Percentiles rank a stretch among this genome's conserved stretches.
Conservation (phyloP, 768 basidiomycete species). For the Trichaptum fuscoviolaceum region DNA sequence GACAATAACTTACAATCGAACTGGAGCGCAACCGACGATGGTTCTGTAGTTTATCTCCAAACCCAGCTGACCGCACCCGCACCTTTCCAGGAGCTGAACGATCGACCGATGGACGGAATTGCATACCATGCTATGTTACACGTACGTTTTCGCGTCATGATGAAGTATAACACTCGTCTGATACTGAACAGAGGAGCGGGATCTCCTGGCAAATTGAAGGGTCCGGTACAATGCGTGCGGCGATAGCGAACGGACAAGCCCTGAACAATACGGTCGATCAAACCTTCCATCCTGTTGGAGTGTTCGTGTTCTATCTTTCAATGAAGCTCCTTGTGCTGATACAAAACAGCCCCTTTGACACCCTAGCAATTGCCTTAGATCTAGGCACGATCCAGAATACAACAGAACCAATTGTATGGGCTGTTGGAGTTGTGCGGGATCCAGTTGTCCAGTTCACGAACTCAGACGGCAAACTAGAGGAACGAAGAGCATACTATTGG, state of each 20-base stretch:
- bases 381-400: constrained; percentile 40
- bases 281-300: constrained; percentile 54
- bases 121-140: constrained; percentile 35
- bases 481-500: constrained; percentile 41
- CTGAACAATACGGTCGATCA: constrained; percentile 29
- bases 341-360: constrained; percentile 47
- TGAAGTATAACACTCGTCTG: neutral
- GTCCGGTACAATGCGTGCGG: neutral
- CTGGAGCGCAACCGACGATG: constrained; percentile 48
- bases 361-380: constrained; percentile 55
- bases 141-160: constrained; percentile 35
- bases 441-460: constrained; percentile 44
- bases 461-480: constrained; percentile 33
- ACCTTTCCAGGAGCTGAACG: constrained; percentile 45
- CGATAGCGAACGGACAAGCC: neutral
- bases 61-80: constrained; percentile 45
- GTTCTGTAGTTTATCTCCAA: constrained; percentile 46
- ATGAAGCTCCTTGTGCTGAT: neutral
- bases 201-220: neutral
- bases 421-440: constrained; percentile 46
- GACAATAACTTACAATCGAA: constrained; percentile 43
- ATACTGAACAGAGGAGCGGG: neutral
- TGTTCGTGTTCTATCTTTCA: constrained; percentile 48
- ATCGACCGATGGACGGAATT: constrained; percentile 25
- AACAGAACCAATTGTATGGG: constrained; percentile 35